Conservation (phyloP, 352 stramenopile genomes). For the Pythium plurisporium region DNA sequence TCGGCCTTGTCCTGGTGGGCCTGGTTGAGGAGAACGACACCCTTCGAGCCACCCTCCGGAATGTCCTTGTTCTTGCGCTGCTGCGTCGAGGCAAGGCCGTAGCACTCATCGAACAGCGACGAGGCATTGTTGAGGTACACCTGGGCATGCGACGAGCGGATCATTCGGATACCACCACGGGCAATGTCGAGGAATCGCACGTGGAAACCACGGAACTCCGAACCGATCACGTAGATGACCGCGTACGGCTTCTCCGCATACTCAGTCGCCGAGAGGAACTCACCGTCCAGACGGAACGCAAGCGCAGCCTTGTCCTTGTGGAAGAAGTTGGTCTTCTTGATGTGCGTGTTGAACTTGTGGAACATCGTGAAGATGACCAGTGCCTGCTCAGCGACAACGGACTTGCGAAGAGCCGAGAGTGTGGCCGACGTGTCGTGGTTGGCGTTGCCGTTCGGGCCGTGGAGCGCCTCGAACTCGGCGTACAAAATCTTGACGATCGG, state of each 20-base stretch:
- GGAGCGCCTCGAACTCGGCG: slow-evolving; percentile 68
- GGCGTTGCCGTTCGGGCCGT: slow-evolving; percentile 40
- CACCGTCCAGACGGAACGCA: slow-evolving; percentile 65
- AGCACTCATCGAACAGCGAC: slow-evolving; percentile 96
- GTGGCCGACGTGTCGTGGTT: slow-evolving; percentile 44
- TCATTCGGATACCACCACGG: slow-evolving; percentile 93
- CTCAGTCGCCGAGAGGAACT: slow-evolving; percentile 69
- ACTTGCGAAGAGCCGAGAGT: slow-evolving; percentile 68
- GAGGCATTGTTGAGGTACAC: slow-evolving; percentile 91
- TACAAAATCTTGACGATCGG: slow-evolving; percentile 75
- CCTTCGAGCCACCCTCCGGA: slow-evolving; percentile 97
- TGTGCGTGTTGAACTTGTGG: slow-evolving; percentile 79
- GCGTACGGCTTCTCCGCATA: slow-evolving; percentile 89
- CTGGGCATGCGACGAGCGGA: slow-evolving; percentile 66
- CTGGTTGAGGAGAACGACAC: slow-evolving; percentile 93
- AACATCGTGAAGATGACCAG: slow-evolving; percentile 80
- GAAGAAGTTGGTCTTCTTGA: slow-evolving; percentile 86
- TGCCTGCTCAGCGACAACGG: slow-evolving; percentile 66
- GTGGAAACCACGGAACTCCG: slow-evolving; percentile 97
- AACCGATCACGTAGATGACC: slow-evolving; percentile 93
- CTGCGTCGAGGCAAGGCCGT: slow-evolving; percentile 94
- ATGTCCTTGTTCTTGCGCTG: slow-evolving; percentile 99
- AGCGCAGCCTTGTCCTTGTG: slow-evolving; percentile 72
- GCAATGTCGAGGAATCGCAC: slow-evolving; percentile 97
- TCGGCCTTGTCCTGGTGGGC: slow-evolving; percentile 84